Percentiles rank a stretch among this genome's conserved stretches.
Conservation (phyloP, 225 moss, liverwort and hornwort species). For the Anthoceros angustus region DNA sequence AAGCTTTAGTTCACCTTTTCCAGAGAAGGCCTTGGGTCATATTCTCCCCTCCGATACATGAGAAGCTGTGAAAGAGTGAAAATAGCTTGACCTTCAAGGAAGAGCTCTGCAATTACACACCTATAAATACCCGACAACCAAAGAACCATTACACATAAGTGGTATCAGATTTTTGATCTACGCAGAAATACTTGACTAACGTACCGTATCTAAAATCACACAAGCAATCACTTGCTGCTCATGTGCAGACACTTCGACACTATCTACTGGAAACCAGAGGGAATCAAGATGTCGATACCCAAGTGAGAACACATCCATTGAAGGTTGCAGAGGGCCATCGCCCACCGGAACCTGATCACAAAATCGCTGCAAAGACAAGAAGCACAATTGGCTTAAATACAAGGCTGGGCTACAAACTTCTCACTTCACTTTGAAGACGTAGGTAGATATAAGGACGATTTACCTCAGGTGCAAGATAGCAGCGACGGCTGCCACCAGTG, state of each 20-base stretch:
- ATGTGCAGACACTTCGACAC: neutral
- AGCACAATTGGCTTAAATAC: neutral
- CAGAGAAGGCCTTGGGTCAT: conserved; percentile 75
- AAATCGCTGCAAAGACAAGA: conserved; percentile 50
- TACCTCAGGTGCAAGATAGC: conserved; percentile 97
- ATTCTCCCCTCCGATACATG: conserved; percentile 85
- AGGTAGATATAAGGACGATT: neutral
- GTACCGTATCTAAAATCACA: neutral
- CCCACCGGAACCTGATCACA: conserved; percentile 49
- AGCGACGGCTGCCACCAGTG: conserved; percentile 82
- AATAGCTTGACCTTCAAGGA: conserved; percentile 78
- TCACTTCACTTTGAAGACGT: neutral
- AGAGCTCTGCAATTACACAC: conserved; percentile 96
- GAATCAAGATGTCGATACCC: conserved; percentile 34
- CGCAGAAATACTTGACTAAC: neutral
- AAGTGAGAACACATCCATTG: conserved; percentile 88
- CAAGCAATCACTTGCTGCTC: conserved; percentile 6
- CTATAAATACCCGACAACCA: conserved; percentile 23
- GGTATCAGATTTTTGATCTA: neutral
- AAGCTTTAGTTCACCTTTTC: conserved; percentile 43
- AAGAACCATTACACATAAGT: neutral
- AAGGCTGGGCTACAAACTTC: neutral
- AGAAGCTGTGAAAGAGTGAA: conserved; percentile 92
- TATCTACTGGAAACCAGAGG: neutral
- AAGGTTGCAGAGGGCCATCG: conserved; percentile 61